Base-by-base conservation (phyloP, 257 asterid species). In the Nicotiana obtusifolia region DNA sequence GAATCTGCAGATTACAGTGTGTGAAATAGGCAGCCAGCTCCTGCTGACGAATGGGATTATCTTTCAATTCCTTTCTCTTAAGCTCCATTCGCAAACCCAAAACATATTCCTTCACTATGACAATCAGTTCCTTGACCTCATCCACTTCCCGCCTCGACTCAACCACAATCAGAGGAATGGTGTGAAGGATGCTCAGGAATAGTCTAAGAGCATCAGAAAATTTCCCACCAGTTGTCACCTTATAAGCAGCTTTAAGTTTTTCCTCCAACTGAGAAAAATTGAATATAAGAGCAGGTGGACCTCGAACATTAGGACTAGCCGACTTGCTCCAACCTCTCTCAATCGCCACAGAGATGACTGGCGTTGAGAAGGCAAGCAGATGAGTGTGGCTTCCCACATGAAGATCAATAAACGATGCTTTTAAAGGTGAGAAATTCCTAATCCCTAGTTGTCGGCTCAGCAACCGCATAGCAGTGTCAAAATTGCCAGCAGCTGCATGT, bases 11-110 rank as follows among this genome's bases (percentile, higher is more conserved):
- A 83, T 84, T 93, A 54, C 97, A 94, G 69, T 94, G 97, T n/a
- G 98, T 94, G 81, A 94, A 94, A 81, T 93, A 94, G 35, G 98
- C 97, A 4, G 97, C 97, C n/a, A 94, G 89, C 83, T 94, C 98
- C 85, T 91, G 98, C 85, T 91, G 97, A 80, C 97, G 98, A 78
- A 86, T 71, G 0, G 93, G 97, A 54, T 94, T 67, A 62, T 89
- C 97, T 81, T 57, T 91, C 84, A 91, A 22, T 81, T 91, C 94
- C 91, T 90, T 94, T 88, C 95, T 91, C 88, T 88, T 90, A 35
- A 94, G 91, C 88, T 94, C 98, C 94, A 94, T 89, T 80, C 91
- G 88, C 85, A 93, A 62, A 75, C 94, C 97, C 47, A 93, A 88
- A 81, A 90, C 95, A 65, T 94, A 94, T 71, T 93, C 98, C 82